phyloP scores from a whole-genome alignment of 2,329 filamentous ascomycete species.

The Malbranchea zuffiana region DNA sequence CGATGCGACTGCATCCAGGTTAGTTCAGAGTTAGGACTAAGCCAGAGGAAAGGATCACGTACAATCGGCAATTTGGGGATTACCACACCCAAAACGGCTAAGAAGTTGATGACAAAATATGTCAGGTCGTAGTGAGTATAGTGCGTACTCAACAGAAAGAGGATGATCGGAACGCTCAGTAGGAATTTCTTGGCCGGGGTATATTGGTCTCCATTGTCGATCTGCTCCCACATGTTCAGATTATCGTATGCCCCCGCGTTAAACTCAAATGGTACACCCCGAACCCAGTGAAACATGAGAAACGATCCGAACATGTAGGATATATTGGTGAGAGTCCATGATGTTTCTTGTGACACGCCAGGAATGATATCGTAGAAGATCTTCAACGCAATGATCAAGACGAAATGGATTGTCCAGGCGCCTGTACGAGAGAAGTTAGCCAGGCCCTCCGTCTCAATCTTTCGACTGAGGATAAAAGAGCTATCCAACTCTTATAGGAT shows the following conservation, averaged over 20 bases:
- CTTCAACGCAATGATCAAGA: conserved; percentile 83
- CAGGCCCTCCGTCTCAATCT: no score
- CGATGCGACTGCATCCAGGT: conserved; percentile 55
- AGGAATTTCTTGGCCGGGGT: conserved; percentile 98
- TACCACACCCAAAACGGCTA: conserved; percentile 83
- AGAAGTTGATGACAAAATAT: conserved; percentile 94
- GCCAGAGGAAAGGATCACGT: conserved; percentile 35
- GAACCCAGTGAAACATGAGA: conserved; percentile 99
- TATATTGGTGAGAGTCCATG: conserved; percentile 97
- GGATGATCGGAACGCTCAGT: conserved; percentile 80
- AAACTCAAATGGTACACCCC: conserved; percentile 96
- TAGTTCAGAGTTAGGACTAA: conserved; percentile 16
- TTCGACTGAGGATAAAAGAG: no score
- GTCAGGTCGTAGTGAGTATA: conserved; percentile 97
- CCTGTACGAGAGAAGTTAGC: conserved; percentile 44
- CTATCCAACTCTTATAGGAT: no score
- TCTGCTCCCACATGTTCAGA: conserved; percentile 99
- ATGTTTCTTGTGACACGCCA: conserved; percentile 92
- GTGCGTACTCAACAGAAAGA: conserved; percentile 95
- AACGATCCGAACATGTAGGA: conserved; percentile 98
- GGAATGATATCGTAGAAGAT: conserved; percentile 96
- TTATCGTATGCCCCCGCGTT: conserved; percentile 98
- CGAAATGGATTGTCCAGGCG: conserved; percentile 94
- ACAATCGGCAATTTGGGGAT: conserved; percentile 95
- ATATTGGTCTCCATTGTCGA: conserved; percentile 97